Evolutionary conservation across 2,329 filamentous ascomycete genomes (phyloP), one percentile per base, ranked within the genome.

Genomic region (Monilinia vaccinii-corymbosi): DNA sequence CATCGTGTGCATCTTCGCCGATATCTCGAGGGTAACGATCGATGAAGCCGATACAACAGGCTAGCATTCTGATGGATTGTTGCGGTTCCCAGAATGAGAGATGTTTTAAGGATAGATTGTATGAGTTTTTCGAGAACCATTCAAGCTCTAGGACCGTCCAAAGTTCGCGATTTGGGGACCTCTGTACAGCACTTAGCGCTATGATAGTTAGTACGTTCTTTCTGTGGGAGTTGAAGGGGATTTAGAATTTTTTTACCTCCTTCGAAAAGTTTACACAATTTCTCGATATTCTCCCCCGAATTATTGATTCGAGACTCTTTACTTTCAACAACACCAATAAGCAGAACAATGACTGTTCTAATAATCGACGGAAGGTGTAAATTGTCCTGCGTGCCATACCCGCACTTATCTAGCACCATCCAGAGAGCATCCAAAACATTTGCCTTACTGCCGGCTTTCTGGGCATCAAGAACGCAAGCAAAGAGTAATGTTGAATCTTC

Each of bases 51-150:
- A 84, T 73, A 62, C 81, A 85, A 32, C 75, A 75, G 5, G 70
- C 71, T 51, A 86, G 73, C 28, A 96, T 77, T 4, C 81, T 76
- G 4, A 85, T 69, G 0, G 86, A 75, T 52, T 78, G 72, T 7
- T 72, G 70, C 1, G 85, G 76, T 28, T 80, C 71, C 78, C 87
- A 86, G 0, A 61, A 64, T 3, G 80, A 77, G 65, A 79, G 80
- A 61, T 86, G 77, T 62, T 84, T 83, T 5, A 93, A 73, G 0
- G 85, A 86, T 8, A 91, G 72, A 65, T 94, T 95, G 75, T 95
- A 96, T 1, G 87, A 81, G 64, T 89, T 93, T 63, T 86, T 86
- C 42, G 86, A 87, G 70, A 96, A 92, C 91, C 91, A 96, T 65
- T 92, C 81, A 4, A 95, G 76, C 67, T 96, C 91, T 3, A 77